Evolutionary conservation across 176 grass and related monocot species (phyloP).

Genomic region (Phoenix roebelenii): DNA sequence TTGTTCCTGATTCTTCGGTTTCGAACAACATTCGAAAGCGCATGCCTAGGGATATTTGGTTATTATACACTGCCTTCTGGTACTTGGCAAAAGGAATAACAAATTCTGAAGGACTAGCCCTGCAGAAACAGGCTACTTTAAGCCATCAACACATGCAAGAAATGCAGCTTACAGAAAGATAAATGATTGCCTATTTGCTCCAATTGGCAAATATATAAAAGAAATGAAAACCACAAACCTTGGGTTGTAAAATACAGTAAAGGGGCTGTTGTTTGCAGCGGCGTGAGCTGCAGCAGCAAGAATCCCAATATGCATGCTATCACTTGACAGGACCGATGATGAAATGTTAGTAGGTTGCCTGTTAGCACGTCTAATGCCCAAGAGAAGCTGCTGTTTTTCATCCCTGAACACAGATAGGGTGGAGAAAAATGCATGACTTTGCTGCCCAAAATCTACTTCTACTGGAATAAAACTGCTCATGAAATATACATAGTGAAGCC

Average conservation of each 20-base stretch:
- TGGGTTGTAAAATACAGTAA: constrained; percentile 98
- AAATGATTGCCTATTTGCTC: too few species aligned
- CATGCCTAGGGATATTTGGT: constrained; percentile 90
- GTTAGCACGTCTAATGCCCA: constrained; percentile 82
- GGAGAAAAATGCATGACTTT: neutral
- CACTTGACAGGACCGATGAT: constrained; percentile 90
- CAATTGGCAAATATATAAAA: neutral
- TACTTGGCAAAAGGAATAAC: constrained; percentile 98
- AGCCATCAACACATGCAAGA: neutral
- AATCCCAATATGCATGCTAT: constrained; percentile 99
- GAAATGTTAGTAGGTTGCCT: constrained; percentile 85
- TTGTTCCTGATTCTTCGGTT: constrained; percentile 85
- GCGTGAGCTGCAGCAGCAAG: constrained; percentile 98
- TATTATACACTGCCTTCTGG: constrained; percentile 90
- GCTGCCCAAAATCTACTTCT: too few species aligned
- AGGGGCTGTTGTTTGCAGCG: constrained; percentile 84
- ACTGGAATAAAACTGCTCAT: too few species aligned
- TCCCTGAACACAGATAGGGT: constrained; percentile 39
- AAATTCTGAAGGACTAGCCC: constrained; percentile 95
- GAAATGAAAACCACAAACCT: constrained; percentile 35
- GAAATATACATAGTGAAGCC: too few species aligned
- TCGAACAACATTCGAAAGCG: constrained; percentile 97
- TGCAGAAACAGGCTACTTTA: constrained; percentile 28
- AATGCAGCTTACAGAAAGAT: too few species aligned
- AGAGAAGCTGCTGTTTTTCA: constrained; percentile 86